Conservation (phyloP, 495 filamentous ascomycete genomes). For the Schizothecium vesticola region DNA sequence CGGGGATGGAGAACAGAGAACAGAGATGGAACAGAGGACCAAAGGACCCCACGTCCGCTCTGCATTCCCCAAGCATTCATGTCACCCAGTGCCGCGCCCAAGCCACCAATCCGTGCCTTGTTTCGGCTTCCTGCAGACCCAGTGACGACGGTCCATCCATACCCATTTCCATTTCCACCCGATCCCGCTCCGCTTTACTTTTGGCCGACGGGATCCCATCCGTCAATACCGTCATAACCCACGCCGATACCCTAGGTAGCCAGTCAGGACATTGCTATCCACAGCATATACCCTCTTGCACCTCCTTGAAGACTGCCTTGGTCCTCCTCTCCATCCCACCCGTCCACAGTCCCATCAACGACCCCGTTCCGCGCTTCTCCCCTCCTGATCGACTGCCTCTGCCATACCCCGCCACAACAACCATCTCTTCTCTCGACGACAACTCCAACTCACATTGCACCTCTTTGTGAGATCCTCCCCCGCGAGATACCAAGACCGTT, state of each 20-base stretch:
- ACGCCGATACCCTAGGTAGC: neutral
- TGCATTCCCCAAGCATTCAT: constrained; percentile 7
- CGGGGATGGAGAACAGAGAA: constrained; percentile 14
- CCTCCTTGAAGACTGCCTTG: neutral
- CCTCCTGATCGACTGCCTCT: neutral
- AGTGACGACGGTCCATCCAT: constrained; percentile 22
- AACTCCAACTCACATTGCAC: neutral
- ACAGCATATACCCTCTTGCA: neutral
- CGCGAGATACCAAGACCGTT: too few relatives aligned
- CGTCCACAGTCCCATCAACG: neutral
- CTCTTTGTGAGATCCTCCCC: neutral
- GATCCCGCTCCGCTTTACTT: constrained; percentile 10
- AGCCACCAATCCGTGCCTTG: constrained; percentile 19
- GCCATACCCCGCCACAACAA: neutral
- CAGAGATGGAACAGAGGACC: constrained; percentile 11
- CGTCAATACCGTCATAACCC: neutral
- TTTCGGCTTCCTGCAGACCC: constrained; percentile 19
- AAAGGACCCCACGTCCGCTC: constrained; percentile 9
- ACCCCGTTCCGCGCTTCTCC: neutral
- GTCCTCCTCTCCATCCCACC: neutral
- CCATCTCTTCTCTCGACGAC: neutral
- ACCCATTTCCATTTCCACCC: constrained; percentile 14
- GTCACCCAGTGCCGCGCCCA: neutral
- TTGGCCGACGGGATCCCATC: neutral
- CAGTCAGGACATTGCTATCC: neutral